Evolutionary conservation across 2,329 filamentous ascomycete genomes (phyloP), one percentile per base, ranked within the genome.

Genomic region (Fusarium abutilonis): DNA sequence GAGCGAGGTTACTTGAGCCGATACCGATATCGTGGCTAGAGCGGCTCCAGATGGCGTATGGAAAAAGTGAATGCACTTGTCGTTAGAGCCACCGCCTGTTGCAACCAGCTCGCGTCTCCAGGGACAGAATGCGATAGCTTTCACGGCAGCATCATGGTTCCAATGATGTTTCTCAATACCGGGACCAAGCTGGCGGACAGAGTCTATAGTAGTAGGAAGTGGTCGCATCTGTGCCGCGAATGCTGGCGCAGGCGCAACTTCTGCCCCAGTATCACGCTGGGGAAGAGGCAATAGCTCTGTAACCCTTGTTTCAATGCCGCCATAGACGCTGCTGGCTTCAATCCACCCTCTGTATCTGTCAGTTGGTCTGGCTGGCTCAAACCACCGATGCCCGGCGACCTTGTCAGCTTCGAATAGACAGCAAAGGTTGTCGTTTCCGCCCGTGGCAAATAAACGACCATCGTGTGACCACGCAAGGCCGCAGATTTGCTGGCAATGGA

Each of bases 31-130:
- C 2, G 90, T 96, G 2, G 94, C 93, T 28, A 99, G 83, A 56
- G 88, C 88, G 3, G 92, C 87, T 5, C 94, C 95, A 0, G 93
- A 93, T 17, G 84, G 83, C 1, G 92, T 90, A 75, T 98, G 93
- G 76, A 90, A 97, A 79, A 99, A 99, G 77, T 96, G 93, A 55
- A 99, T 97, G 74, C 92, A 92, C 69, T 92, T 92, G 78, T 99
- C 94, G 70, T 96, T 96, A 41, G 91, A 94, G 21, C 95, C 95
- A 35, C 95, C 94, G 4, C 95, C 93, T 1, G 94, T 96, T 13
- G 95, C 95, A 35, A 99, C 77, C 5, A 99, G 83, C 4, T 89
- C 90, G 21, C 90, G 86, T 53, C 94, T 90, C 94, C 93, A 99
- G 0, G 95, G 94, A 63, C 94, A 96, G 76, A 98, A 98, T 2